Evolutionary conservation across 257 asterid species (phyloP).

Genomic region (Solanum gracilifrons): DNA sequence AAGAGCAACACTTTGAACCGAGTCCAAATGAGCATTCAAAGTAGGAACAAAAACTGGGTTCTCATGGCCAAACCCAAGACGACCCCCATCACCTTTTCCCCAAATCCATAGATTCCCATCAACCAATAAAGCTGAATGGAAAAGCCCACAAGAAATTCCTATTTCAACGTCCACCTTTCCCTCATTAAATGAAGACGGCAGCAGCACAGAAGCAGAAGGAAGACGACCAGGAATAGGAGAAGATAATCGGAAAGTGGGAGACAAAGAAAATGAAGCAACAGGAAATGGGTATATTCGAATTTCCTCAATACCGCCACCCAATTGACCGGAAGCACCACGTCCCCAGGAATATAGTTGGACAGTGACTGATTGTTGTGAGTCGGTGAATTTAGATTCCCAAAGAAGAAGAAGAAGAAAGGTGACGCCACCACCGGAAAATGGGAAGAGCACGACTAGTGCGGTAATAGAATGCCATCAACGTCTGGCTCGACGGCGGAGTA

Average conservation of each 20-base stretch:
- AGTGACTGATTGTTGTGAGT: slow-evolving; percentile 16
- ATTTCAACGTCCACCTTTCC: slow-evolving; percentile 23
- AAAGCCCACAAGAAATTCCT: slow-evolving; percentile 76
- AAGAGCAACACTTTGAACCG: slow-evolving; percentile 46
- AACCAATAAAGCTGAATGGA: slow-evolving; percentile 77
- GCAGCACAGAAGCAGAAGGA: not conserved
- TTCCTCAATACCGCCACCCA: slow-evolving; percentile 86
- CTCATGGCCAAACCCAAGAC: slow-evolving; percentile 86
- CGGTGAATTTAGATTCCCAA: slow-evolving; percentile 26
- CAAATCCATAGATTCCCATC: slow-evolving; percentile 80
- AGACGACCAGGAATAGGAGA: slow-evolving; percentile 62
- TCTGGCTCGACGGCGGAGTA: not conserved
- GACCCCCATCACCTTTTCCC: slow-evolving; percentile 99
- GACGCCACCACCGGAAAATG: slow-evolving; percentile 8
- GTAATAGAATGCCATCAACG: slow-evolving; percentile 9
- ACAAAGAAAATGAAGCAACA: slow-evolving; percentile 43
- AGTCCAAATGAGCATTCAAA: slow-evolving; percentile 33
- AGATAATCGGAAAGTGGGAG: slow-evolving; percentile 40
- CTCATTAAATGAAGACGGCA: not conserved
- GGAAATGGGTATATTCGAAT: slow-evolving; percentile 67
- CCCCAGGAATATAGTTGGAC: slow-evolving; percentile 86
- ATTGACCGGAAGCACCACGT: slow-evolving; percentile 93
- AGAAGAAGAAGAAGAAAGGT: slow-evolving; percentile 24
- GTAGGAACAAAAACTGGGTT: slow-evolving; percentile 62
- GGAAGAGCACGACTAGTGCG: not conserved